Evolutionary conservation across 2,329 filamentous ascomycete species (phyloP), one percentile per base, ranked within the genome.

Genomic region (Colletotrichum tropicicola): DNA sequence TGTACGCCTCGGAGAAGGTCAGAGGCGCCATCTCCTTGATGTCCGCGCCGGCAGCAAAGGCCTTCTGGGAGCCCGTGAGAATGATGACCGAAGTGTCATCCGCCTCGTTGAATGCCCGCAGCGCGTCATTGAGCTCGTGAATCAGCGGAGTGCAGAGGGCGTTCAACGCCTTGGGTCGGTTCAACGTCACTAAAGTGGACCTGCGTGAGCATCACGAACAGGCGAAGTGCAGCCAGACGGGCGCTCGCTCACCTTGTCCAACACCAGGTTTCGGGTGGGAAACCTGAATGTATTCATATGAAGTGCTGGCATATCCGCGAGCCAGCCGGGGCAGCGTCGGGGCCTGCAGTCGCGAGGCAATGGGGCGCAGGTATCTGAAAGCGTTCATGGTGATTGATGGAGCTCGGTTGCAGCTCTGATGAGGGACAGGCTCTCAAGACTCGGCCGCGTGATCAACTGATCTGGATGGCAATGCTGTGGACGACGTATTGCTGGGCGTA

Each of bases 21-120:
- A 98, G 88, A 66, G 93, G 90, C 28, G 93, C 92, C 96, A 99
- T 99, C 81, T 99, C 96, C 80, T 98, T 98, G 83, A 99, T 99
- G 79, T 99, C 96, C 66, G 96, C 96, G 54, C 96, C 96, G 45
- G 96, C 95, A 28, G 95, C 95, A 75, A 98, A 99, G 43, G 95
- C 94, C 79, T 91, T 93, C 70, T 93, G 85, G 47, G 91, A 97
- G 59, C 96, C 96, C 1, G 96, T 98, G 63, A 99, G 84, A 64
- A 99, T 80, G 71, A 97, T 93, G 71, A 91, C 91, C 9, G 88
- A 87, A 69, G 94, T 91, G 30, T 86, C 83, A 60, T 90, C 85
- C 68, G 92, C 89, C 49, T 84, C 78, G 74, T 95, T 91, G 80
- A 94, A 89, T 63, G 87, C 84, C 67, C 80, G 80, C 58, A 97